Base-by-base conservation (phyloP, 1,139 yeast species). In the Suhomyces maxii region DNA sequence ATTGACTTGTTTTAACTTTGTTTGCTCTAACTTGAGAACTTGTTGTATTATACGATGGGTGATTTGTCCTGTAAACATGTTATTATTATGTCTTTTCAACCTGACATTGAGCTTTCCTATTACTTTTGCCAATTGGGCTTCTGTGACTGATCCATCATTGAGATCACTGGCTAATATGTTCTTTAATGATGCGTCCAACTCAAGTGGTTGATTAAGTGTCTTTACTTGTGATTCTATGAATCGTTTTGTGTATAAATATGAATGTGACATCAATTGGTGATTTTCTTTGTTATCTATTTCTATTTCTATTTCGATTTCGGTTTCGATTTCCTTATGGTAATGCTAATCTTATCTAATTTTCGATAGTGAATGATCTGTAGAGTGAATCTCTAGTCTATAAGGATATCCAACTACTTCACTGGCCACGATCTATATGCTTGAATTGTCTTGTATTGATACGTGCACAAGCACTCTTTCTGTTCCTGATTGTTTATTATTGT, bases 21-120 rank as follows among this genome's bases (percentile, higher is more conserved):
- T 59, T 35, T 59, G 57, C 47, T 73, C 79, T 44, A 64, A 56
- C 55, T 67, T 67, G 14, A 68, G 40, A 10, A 73, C 56, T 50
- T 73, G 78, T 45, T 65, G 69, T 9, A 66, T 64, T 1, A 72
- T 64, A 45, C 70, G 76, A 49, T 66, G 64, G 10, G 66, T 60
- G n/a, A 66, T 62, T 48, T 69, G 73, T 11, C 60, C 47, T 34
- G 61, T 53, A 53, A 65, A 73, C 40, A 57, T 49, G 42, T 55
- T 61, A 36, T 65, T 48, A 46, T 69, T 67, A 50, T 69, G 69
- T 23, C 70, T 51, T 43, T 57, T 61, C 9, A 73, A 52, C 36
- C 56, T 55, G 11, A 59, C 47, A 47, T 71, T 72, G 41, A 68
- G 55, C 47, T 64, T 62, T 49, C 56, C 53, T 9, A 73, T 40